Percentiles rank a stretch among this genome's conserved stretches.
Evolutionary conservation across 768 basidiomycete species (phyloP).

Genomic region (Naganishia vishniacii): DNA sequence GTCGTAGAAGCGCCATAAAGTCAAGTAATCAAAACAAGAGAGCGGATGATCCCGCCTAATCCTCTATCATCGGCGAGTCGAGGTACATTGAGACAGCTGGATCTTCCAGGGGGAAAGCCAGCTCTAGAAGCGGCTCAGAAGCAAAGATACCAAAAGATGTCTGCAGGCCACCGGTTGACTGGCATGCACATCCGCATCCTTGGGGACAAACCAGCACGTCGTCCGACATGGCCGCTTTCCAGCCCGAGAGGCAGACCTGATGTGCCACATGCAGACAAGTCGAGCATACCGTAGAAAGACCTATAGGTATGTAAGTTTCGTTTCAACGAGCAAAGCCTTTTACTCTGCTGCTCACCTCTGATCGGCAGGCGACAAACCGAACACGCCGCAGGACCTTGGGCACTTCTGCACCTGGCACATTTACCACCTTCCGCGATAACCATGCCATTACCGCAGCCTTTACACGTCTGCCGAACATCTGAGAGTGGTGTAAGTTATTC

Average conservation of each 20-base stretch:
- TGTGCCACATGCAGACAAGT: neutral
- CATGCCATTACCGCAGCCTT: conserved; percentile 24
- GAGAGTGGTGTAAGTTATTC: neutral
- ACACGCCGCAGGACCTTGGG: conserved; percentile 31
- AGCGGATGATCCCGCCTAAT: neutral
- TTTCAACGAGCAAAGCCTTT: neutral
- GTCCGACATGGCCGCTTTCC: conserved; percentile 1
- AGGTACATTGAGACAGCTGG: conserved; percentile 2
- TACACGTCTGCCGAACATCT: conserved; percentile 26
- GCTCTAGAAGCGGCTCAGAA: neutral
- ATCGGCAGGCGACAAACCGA: conserved; percentile 43
- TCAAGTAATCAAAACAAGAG: too few species aligned
- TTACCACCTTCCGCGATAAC: neutral
- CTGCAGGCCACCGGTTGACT: conserved; percentile 7
- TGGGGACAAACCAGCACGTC: conserved; percentile 13
- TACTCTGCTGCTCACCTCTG: conserved; percentile 41
- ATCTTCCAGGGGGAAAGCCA: neutral
- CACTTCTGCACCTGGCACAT: conserved; percentile 33
- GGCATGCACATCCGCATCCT: conserved; percentile 5
- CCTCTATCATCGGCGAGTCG: neutral
- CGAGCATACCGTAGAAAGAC: conserved; percentile 9
- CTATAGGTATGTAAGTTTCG: neutral
- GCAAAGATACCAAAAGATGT: neutral
- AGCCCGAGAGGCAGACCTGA: neutral
- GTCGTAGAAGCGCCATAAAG: too few species aligned